Percentiles rank a stretch among this genome's conserved stretches.
Evolutionary conservation across 768 basidiomycete species (phyloP).

Genomic region (Leccinum variicolor): DNA sequence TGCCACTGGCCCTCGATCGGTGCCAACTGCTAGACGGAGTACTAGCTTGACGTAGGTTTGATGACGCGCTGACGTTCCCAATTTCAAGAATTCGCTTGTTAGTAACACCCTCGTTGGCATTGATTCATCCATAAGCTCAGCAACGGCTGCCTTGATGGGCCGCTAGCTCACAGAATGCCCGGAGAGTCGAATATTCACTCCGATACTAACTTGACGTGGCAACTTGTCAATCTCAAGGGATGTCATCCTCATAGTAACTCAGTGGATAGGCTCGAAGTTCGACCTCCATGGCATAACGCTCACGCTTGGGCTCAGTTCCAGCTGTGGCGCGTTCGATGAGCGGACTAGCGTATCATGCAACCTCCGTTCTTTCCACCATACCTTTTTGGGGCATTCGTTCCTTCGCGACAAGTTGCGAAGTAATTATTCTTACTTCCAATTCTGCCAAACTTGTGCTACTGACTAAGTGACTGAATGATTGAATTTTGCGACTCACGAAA

Average conservation of each 20-base stretch:
- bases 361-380: not conserved
- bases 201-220: slow-evolving; percentile 2
- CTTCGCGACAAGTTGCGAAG: not conserved
- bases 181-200: not conserved
- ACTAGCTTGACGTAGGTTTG: not conserved
- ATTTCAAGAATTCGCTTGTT: not conserved
- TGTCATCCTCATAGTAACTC: not conserved
- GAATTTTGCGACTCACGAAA: not conserved
- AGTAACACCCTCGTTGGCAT: not conserved
- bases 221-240: not conserved
- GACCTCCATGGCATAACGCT: not conserved
- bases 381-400: slow-evolving; percentile 4
- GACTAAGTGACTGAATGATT: not conserved
- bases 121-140: not conserved
- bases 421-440: not conserved
- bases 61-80: not conserved
- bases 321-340: not conserved
- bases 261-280: not conserved
- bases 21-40: slow-evolving; percentile 2
- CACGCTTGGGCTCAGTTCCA: not conserved
- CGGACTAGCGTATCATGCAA: not conserved
- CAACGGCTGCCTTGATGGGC: not conserved
- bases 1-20: not conserved
- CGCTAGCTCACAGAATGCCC: not conserved
- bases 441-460: not conserved